Evolutionary conservation across 306 rosid species (phyloP), one percentile per base, ranked within the genome.

Genomic region (Macrotyloma uniflorum): DNA sequence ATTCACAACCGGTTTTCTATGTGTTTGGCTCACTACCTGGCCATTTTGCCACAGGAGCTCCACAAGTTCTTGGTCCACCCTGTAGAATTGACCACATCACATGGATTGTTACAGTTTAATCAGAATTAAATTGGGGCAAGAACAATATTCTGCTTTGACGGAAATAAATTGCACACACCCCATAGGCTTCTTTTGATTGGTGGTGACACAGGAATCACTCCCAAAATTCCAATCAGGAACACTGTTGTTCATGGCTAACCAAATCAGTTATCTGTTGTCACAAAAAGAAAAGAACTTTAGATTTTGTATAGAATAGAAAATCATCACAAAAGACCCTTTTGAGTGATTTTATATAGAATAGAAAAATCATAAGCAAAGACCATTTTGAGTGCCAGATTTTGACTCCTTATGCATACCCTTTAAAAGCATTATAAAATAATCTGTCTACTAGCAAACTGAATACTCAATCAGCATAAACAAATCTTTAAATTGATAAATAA

Each of bases 31-130:
- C 36, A 93, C 97, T 33, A 93, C 92, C 71, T 90, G 96, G 15
- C 98, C 98, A 86, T 93, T 90, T 75, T 86, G 81, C 98, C 98
- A 91, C 76, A 91, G 61, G 22, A 93, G 93, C 89, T 93, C 98
- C 53, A 91, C 89, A 7, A 93, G 85, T 49, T 90, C 98, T 85
- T 87, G 86, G 61, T 90, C 91, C 22, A 77, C 70, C 93, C 98
- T 93, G 90, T 61, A 84, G 83, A 80, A 80, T 46, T 77, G 63
- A 53, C 38, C 80, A 80, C 22, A 79, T 57, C 80, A 80, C 28
- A 79, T 57, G 40, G 51, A 67, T 28, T 33, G 62, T 66, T 47
- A 71, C 38, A 67, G 43, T 76, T 54, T 70, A 80, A 32, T 68
- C 64, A 71, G 79, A 57, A 70, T 81, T 68, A 72, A 58, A 69